Evolutionary conservation across 1,139 yeast genomes (phyloP), one percentile per base, ranked within the genome.

Genomic region (Yamadazyma triangularis): DNA sequence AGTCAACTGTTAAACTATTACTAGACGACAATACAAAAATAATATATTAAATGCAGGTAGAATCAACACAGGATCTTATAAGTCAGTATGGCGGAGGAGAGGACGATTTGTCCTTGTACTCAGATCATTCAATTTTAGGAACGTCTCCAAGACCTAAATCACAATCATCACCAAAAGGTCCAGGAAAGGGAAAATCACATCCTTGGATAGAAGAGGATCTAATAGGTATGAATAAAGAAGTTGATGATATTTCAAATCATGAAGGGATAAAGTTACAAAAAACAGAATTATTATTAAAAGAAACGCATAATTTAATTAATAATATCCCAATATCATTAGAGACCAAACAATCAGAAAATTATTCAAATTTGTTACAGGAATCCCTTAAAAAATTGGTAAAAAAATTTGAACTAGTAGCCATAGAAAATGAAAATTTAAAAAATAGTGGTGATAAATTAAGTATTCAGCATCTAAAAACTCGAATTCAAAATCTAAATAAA

Each of bases 291-390:
- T 36, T 57, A 15, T 46, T 60, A 12, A 47, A 43, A 15, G 61
- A 59, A 29, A 59, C 67, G 4, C 65, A 60, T 32, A 48, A 47
- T 26, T 36, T 53, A 23, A 47, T 60, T 8, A 48, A 43, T 16
- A 47, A 47, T 8, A 40, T 54, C 3, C 64, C 66, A 18, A 9
- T 18, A 18, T 18, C 20, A 18, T 7, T 0, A 27, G 38, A 7
- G 64, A 53, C 25, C 46, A 44, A 20, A 30, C 31, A 23, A 40
- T 38, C 16, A 31, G 20, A 14, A 26, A 30, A n/a, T 29, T 58
- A 48, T 40, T 47, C 43, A 24, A 35, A 18, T 18, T 18, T 18
- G 9, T 18, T 18, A 18, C 6, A 18, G 20, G 9, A 18, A 31
- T 24, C 45, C 45, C 21, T 50, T 50, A 33, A 43, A 42, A 19